Base-by-base conservation (phyloP, 2,329 filamentous ascomycete species). In the Talaromyces funiculosus region DNA sequence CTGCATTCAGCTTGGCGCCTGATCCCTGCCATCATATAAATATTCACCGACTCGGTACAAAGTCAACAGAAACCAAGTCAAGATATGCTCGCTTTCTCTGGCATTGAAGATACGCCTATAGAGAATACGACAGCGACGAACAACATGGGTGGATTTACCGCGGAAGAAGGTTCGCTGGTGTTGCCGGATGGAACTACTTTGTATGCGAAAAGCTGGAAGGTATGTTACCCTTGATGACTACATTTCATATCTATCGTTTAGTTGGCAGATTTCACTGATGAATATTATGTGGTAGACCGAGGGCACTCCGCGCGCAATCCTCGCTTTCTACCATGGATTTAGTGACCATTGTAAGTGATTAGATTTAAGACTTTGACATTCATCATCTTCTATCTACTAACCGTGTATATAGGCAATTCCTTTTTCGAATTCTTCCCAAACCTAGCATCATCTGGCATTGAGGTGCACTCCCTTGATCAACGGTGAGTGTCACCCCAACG, bases 241-340 rank as follows among this genome's bases (percentile, higher is more conserved):
- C 29, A 49, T 31, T 33, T 49, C 20, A 43, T 43, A 22, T 43
- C 10, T 43, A 43, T 43, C 20, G 2, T 24, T 16, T 22, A 24
- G 10, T 7, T 43, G 22, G 22, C 3, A 47, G 1, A n/a, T n/a
- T 3, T 47, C 6, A 47, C 3, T 47, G 24, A 47, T n/a, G 10
- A 26, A 16, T 16, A 1, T 14, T 26, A 2, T 10, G 5, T 53
- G 7, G 14, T 51, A 59, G 60, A 40, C 60, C 8, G 51, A 20
- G 10, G 60, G 47, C 42, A 61, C 65, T 86, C 75, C 82, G 59
- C 84, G 82, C 68, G 92, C 92, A 37, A 89, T 89, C 66, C 74
- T 96, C 54, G 81, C 94, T 68, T 89, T 95, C 75, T 78, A 97
- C 64, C 92, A 97, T 77, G 92, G 92, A 68, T 97, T 92, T 81